Conservation (phyloP, 345 rosid genomes). For the Heritiera littoralis region DNA sequence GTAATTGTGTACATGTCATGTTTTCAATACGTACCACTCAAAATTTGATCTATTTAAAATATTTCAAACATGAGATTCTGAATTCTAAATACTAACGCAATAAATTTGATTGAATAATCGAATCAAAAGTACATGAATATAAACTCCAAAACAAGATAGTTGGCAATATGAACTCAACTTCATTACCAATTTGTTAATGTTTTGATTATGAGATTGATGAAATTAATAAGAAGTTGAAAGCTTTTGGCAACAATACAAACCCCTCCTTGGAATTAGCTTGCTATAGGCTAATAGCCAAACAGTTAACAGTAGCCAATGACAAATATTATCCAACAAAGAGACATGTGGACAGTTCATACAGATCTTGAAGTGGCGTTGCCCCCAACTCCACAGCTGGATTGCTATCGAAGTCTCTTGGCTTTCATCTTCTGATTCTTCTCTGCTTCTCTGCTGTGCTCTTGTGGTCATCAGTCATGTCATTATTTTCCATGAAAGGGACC, state of each 20-base stretch:
- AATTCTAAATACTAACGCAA: too few relatives aligned
- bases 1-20: too few relatives aligned
- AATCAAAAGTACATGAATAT: too few relatives aligned
- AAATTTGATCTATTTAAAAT: too few relatives aligned
- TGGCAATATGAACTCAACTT: too few relatives aligned
- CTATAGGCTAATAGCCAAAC: not conserved
- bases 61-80: too few relatives aligned
- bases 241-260: not conserved
- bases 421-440: not conserved
- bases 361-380: constrained; percentile 19
- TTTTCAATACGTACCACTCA: not conserved
- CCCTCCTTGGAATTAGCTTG: not conserved
- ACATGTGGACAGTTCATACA: constrained; percentile 14
- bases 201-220: not conserved
- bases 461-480: constrained; percentile 10
- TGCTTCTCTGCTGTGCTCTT: not conserved
- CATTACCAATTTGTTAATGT: not conserved
- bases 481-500: constrained; percentile 4
- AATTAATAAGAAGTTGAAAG: not conserved
- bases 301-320: not conserved
- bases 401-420: constrained; percentile 26
- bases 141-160: not conserved
- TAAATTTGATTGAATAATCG: too few relatives aligned
- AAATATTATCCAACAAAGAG: not conserved
- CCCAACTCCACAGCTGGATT: constrained; percentile 33